Percentiles rank a stretch among this genome's conserved stretches.
Evolutionary conservation across 2,329 filamentous ascomycete species (phyloP).

Genomic region (Xylaria multiplex): DNA sequence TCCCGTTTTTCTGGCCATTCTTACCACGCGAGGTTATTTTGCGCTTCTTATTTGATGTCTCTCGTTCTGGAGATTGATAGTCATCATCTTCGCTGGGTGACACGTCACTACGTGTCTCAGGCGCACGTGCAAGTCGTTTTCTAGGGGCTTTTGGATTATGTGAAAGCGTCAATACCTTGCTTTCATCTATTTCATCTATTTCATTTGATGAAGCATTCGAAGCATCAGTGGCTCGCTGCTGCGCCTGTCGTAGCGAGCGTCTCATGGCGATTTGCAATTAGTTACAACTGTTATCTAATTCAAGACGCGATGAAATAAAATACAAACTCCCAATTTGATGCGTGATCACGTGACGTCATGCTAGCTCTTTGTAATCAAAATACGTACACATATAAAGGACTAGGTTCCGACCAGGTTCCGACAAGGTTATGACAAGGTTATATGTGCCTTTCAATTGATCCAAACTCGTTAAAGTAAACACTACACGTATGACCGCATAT

Average conservation of each 20-base stretch:
- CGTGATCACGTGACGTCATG: slow-evolving; percentile 33
- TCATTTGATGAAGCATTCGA: slow-evolving; percentile 2
- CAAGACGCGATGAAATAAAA: slow-evolving; percentile 4
- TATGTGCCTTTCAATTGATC: too few species aligned
- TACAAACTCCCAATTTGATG: slow-evolving; percentile 15
- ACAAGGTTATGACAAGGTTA: too few species aligned
- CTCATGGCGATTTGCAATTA: slow-evolving; percentile 39
- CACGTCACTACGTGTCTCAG: slow-evolving; percentile 34
- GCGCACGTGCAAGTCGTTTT: slow-evolving; percentile 34
- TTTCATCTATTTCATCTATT: slow-evolving; percentile 8
- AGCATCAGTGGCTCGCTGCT: slow-evolving; percentile 18
- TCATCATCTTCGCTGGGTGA: slow-evolving; percentile 36
- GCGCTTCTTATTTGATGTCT: slow-evolving; percentile 39
- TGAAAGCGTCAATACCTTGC: neutral
- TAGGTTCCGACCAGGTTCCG: too few species aligned
- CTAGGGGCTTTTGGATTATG: slow-evolving; percentile 26
- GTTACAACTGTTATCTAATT: neutral
- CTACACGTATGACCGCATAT: slow-evolving; percentile 1
- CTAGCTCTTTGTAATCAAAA: neutral
- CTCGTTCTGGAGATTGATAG: slow-evolving; percentile 32
- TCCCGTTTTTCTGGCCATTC: slow-evolving; percentile 30
- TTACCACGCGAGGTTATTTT: slow-evolving; percentile 32
- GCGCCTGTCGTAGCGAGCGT: slow-evolving; percentile 42
- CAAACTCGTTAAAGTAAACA: neutral
- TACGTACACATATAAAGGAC: too few species aligned